Base-by-base conservation (phyloP, 192 early-diverging fungal species). In the Podila verticillata region DNA sequence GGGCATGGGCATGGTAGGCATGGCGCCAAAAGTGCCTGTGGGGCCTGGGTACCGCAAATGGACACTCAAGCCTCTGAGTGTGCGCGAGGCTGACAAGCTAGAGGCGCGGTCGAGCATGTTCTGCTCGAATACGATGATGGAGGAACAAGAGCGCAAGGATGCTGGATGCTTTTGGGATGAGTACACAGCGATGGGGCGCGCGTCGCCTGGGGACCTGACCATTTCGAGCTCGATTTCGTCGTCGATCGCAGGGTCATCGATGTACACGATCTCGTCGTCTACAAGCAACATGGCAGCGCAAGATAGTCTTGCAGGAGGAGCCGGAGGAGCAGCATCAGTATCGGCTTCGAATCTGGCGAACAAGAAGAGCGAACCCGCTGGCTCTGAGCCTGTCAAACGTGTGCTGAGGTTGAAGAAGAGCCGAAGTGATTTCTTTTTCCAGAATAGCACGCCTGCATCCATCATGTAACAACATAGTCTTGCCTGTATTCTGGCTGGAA, bases 361-460 rank as follows among this genome's bases (percentile, higher is more conserved):
- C 34, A 60, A 66, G 36, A 70, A 15, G 29, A 51, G 24, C 1
- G 61, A 39, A 3, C 8, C 56, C 5, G 20, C 51, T 20, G 56
- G 47, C 1, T 35, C 36, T 8, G 68, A 70, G 35, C 65, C 51
- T 4, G 15, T 58, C 5, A 32, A 36, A 30, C 51, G 65, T 24
- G 60, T 59, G 6, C 32, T 80, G 48, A 20, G 69, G 28, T 22
- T 71, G 36, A 80, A 72, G 39, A 80, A 80, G 60, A 80, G 75
- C 54, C 63, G 75, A 28, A 80, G 75, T 48, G 75, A 80, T 13
- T 80, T 80, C 34, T 80, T 80, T 35, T 80, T 80, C 56, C 77
- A 80, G 65, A 80, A 80, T 26, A 64, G 65, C 22, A 80, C 77
- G 12, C 70, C 77, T 24, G 77, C 70, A 24, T 67, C 72, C 22